These are phyloP conservation scores for Chlamydomonas sphaeroides DNA, from an alignment of 139 green algal species.

Conservation along the genomic window DNA sequence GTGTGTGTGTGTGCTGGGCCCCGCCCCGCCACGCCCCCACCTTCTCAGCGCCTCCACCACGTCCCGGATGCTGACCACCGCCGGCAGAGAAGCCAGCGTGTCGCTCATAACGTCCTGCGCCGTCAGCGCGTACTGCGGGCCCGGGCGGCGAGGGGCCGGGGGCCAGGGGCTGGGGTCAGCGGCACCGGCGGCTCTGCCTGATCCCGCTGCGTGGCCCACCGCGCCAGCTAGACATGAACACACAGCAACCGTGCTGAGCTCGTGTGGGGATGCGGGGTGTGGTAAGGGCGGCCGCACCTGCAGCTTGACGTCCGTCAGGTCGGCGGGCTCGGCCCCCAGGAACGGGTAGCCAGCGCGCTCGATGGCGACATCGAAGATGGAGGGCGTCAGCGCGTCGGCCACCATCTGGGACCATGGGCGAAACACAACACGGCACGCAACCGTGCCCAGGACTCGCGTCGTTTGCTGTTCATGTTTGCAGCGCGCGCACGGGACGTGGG, in stretches of 20 bases:
- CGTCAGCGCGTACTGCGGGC: conserved; percentile 61
- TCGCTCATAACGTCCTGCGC: conserved; percentile 70
- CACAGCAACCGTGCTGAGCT: no score
- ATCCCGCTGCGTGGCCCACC: no score
- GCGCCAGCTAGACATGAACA: no score
- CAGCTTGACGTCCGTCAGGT: conserved; percentile 14
- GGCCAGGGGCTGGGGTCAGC: no score
- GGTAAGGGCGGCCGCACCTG: no score
- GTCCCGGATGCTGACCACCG: conserved; percentile 57
- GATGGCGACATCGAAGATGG: conserved; percentile 47
- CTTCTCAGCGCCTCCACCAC: conserved; percentile 56
- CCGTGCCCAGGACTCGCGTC: no score
- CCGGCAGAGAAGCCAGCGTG: conserved; percentile 62
- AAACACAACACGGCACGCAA: no score
- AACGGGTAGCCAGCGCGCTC: conserved; percentile 42
- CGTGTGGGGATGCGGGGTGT: no score
- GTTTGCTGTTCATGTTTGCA: no score
- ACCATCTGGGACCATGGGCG: conserved; percentile 59
- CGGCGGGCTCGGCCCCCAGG: conserved; percentile 20
- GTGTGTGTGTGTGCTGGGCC: no score
- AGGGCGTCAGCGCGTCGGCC: conserved; percentile 27
- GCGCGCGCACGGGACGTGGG: no score
- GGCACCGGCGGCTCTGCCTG: no score
- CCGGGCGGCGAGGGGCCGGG: neutral
- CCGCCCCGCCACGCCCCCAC: neutral